These are phyloP conservation scores for Euptelea pleiosperma DNA, from an alignment of 164 flowering plant species.

Conservation along the genomic window DNA sequence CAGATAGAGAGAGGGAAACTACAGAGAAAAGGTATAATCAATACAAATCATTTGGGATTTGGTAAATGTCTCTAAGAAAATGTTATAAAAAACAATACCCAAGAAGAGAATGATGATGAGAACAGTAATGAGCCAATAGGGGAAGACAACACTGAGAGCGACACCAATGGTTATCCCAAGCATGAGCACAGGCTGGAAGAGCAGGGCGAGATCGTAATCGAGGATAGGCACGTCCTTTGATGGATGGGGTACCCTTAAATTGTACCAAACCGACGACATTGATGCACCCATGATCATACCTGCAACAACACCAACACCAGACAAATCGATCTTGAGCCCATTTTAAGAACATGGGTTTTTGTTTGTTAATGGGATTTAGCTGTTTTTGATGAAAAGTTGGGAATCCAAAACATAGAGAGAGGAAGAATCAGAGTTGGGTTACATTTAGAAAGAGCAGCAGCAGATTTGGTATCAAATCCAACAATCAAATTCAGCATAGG, in stretches of 20 bases:
- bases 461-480: slow-evolving; percentile 94
- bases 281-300: slow-evolving; percentile 64
- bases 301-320: slow-evolving; percentile 20
- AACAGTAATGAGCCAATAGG: slow-evolving; percentile 94
- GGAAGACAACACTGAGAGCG: slow-evolving; percentile 81
- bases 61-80: too few relatives aligned
- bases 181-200: slow-evolving; percentile 98
- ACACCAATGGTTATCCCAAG: slow-evolving; percentile 43
- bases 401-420: too few relatives aligned
- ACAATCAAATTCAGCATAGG: slow-evolving; percentile 89
- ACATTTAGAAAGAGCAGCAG: slow-evolving; percentile 98
- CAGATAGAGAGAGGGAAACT: background rate
- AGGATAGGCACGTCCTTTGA: slow-evolving; percentile 74
- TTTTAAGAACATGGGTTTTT: background rate
- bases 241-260: slow-evolving; percentile 86
- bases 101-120: slow-evolving; percentile 88
- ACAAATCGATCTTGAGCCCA: background rate
- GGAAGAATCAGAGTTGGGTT: slow-evolving; percentile 1
- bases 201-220: slow-evolving; percentile 85
- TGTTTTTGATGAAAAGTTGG: too few relatives aligned
- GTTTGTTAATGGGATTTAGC: too few relatives aligned
- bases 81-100: slow-evolving; percentile 30
- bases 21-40: too few relatives aligned
- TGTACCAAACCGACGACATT: slow-evolving; percentile 89
- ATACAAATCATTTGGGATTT: too few relatives aligned